Conservation (phyloP, 2,329 filamentous ascomycete species). For the Calonectria ilicicola region DNA sequence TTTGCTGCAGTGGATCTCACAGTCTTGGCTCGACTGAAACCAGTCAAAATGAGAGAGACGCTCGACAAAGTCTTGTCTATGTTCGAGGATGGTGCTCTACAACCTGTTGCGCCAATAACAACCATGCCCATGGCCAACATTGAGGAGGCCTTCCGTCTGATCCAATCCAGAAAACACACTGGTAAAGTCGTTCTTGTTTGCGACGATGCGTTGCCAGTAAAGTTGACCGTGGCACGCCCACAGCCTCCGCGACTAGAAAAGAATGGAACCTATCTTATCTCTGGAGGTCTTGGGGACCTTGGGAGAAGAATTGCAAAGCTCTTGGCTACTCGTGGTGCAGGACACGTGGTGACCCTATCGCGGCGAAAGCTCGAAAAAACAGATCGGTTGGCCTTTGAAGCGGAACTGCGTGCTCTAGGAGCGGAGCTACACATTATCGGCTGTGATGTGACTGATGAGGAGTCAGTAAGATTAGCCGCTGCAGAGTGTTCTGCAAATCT, state of each 20-base stretch:
- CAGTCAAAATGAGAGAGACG: slow-evolving; percentile 19
- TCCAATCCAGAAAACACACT: slow-evolving; percentile 53
- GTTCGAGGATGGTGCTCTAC: slow-evolving; percentile 15
- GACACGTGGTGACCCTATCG: slow-evolving; percentile 24
- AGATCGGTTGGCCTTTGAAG: slow-evolving; percentile 7
- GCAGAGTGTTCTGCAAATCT: slow-evolving; percentile 9
- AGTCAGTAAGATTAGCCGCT: slow-evolving; percentile 12
- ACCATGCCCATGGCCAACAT: slow-evolving; percentile 45
- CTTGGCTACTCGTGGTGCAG: slow-evolving; percentile 21
- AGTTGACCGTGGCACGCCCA: slow-evolving; percentile 22
- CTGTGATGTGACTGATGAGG: slow-evolving; percentile 28
- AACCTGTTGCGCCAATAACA: slow-evolving; percentile 18
- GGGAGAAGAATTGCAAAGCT: slow-evolving; percentile 24
- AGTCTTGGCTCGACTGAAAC: slow-evolving; percentile 20
- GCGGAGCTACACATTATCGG: slow-evolving; percentile 12
- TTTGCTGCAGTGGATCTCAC: slow-evolving; percentile 57
- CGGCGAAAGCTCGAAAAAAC: slow-evolving; percentile 17
- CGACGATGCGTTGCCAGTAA: slow-evolving; percentile 16
- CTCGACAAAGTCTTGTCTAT: slow-evolving; percentile 17
- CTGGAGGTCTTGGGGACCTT: slow-evolving; percentile 37
- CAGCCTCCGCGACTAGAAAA: slow-evolving; percentile 24
- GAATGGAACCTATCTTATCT: slow-evolving; percentile 44
- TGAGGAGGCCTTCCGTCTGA: slow-evolving; percentile 52
- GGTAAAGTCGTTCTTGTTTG: slow-evolving; percentile 54
- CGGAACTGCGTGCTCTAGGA: slow-evolving; percentile 5